These are phyloP conservation scores for Cornus controversa DNA, from an alignment of 148 eudicot genomes.

Conservation along the genomic window DNA sequence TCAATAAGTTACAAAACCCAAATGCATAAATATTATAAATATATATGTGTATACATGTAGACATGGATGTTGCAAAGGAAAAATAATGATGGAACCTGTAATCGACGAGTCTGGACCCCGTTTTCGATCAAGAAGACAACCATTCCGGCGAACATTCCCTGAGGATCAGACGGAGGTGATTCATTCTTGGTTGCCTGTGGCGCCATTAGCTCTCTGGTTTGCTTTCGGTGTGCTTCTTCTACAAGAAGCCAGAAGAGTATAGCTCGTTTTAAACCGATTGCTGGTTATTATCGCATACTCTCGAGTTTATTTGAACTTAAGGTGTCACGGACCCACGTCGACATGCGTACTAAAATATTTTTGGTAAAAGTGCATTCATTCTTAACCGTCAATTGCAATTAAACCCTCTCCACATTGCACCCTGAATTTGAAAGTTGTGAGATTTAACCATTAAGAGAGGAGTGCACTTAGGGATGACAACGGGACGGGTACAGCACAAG, in stretches of 20 bases:
- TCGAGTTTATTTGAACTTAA: background rate
- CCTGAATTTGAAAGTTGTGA: too few relatives aligned
- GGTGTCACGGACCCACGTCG: too few relatives aligned
- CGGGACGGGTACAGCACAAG: too few relatives aligned
- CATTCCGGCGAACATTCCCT: conserved; percentile 85
- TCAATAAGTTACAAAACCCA: background rate
- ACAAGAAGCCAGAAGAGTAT: background rate
- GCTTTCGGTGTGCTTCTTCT: background rate
- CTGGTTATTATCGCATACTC: background rate
- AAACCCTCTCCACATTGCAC: too few relatives aligned
- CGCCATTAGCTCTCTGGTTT: conserved; percentile 31
- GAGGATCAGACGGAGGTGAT: conserved; percentile 37
- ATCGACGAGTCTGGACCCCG: conserved; percentile 67
- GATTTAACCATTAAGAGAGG: too few relatives aligned
- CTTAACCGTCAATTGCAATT: too few relatives aligned
- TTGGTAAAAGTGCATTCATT: too few relatives aligned
- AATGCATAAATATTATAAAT: background rate
- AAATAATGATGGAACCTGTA: conserved; percentile 45
- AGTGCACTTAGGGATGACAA: too few relatives aligned
- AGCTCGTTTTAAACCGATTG: background rate
- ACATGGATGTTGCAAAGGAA: background rate
- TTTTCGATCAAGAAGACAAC: conserved; percentile 48
- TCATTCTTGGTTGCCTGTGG: conserved; percentile 39
- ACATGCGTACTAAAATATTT: too few relatives aligned
- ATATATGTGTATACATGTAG: background rate